These are phyloP conservation scores for Claviceps monticola DNA, from an alignment of 2,329 filamentous ascomycete species.

Conservation along the genomic window DNA sequence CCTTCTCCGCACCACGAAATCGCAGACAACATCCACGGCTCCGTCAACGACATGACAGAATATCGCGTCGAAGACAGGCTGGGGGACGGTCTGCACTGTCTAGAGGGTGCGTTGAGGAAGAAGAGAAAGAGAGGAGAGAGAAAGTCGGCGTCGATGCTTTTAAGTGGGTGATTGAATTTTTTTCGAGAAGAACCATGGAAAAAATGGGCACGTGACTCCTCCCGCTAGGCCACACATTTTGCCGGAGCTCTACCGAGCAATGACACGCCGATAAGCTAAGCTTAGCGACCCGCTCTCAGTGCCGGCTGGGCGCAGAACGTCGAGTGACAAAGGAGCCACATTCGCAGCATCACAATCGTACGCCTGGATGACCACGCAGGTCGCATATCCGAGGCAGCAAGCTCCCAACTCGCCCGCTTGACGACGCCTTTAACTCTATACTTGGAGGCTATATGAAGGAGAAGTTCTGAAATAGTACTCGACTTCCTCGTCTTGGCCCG, in stretches of 20 bases:
- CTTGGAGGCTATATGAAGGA: constrained; percentile 1
- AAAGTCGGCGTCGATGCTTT: neutral
- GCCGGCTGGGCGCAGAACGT: neutral
- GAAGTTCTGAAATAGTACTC: neutral
- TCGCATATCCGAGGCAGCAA: neutral
- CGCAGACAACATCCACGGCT: constrained; percentile 48
- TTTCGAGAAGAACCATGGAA: too few species aligned
- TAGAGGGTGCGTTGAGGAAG: constrained; percentile 56
- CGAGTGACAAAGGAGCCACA: neutral
- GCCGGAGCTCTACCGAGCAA: constrained; percentile 9
- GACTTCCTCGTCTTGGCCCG: constrained; percentile 10
- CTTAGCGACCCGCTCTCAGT: neutral
- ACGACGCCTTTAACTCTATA: neutral
- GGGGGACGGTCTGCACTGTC: constrained; percentile 73
- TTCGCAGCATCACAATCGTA: neutral
- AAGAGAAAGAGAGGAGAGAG: constrained; percentile 20
- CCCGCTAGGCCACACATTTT: neutral
- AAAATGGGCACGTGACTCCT: too few species aligned
- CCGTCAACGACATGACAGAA: constrained; percentile 49
- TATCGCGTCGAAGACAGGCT: constrained; percentile 42
- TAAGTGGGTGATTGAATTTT: neutral
- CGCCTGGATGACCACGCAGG: neutral
- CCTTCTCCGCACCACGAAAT: constrained; percentile 44
- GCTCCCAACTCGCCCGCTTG: neutral
- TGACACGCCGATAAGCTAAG: neutral